These are phyloP conservation scores for Kokia cookei DNA, from an alignment of 441 rosid species.

Conservation along the genomic window DNA sequence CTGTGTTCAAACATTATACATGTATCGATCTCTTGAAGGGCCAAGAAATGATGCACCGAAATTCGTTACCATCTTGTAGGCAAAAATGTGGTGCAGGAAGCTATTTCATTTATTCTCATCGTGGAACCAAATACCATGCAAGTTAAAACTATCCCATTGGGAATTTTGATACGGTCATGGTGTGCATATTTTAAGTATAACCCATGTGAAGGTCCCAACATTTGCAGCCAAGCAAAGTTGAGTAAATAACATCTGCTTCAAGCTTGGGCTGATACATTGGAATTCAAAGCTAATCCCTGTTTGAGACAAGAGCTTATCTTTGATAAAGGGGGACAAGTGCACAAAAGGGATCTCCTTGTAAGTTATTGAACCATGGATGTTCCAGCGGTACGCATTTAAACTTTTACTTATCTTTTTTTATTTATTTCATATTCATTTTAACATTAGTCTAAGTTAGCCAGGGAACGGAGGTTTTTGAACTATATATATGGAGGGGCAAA, in stretches of 20 bases:
- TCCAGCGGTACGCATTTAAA: slow-evolving; percentile 36
- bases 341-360: slow-evolving; percentile 15
- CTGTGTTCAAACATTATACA: slow-evolving; percentile 47
- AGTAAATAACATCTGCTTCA: slow-evolving; percentile 3
- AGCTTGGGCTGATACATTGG: slow-evolving; percentile 13
- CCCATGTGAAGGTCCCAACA: slow-evolving; percentile 18
- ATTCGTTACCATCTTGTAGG: slow-evolving; percentile 59
- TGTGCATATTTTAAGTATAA: slow-evolving; percentile 19
- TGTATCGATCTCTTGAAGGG: slow-evolving; percentile 81
- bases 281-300: slow-evolving; percentile 9
- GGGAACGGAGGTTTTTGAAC: slow-evolving; percentile 12
- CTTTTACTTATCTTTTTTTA: slow-evolving; percentile 22
- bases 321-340: slow-evolving; percentile 5
- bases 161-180: neutral
- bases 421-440: slow-evolving; percentile 32
- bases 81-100: slow-evolving; percentile 12
- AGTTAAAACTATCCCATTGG: slow-evolving; percentile 6
- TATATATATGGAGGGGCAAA: slow-evolving; percentile 1
- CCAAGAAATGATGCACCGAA: slow-evolving; percentile 63
- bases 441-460: slow-evolving; percentile 28
- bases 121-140: slow-evolving; percentile 7
- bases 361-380: slow-evolving; percentile 24
- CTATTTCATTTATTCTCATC: slow-evolving; percentile 13
- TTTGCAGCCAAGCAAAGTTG: slow-evolving; percentile 9
- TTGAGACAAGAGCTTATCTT: slow-evolving; percentile 1